Percentiles rank a stretch among this genome's conserved stretches.
Conservation (phyloP, 202 grass and related monocot species). For the Sporobolus alterniflorus region DNA sequence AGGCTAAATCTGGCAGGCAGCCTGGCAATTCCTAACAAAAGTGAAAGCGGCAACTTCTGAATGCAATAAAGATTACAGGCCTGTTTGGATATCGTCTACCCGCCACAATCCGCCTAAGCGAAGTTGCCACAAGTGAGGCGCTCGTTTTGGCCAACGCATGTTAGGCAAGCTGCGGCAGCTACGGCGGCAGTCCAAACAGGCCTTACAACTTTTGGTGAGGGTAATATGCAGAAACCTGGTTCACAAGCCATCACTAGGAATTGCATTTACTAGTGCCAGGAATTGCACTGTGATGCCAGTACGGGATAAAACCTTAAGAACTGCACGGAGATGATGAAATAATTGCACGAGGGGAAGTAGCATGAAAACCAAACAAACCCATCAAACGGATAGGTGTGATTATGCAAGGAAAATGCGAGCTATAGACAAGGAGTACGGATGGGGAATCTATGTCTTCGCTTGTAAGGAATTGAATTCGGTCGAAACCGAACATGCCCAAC, state of each 20-base stretch:
- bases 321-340: neutral
- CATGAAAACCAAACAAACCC: neutral
- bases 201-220: conserved; percentile 26
- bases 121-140: too few species aligned
- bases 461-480: conserved; percentile 48
- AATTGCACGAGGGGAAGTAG: neutral
- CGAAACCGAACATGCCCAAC: conserved; percentile 38
- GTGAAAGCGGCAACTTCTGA: conserved; percentile 13
- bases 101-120: too few species aligned
- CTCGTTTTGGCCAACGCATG: too few species aligned
- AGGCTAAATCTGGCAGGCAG: neutral
- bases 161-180: too few species aligned
- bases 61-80: conserved; percentile 21
- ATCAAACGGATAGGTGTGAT: neutral
- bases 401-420: neutral
- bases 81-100: too few species aligned
- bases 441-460: conserved; percentile 31
- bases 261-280: conserved; percentile 30
- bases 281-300: neutral
- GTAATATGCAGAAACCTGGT: conserved; percentile 35
- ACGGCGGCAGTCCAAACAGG: too few species aligned
- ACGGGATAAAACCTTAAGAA: neutral
- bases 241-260: conserved; percentile 25
- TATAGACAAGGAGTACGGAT: conserved; percentile 11
- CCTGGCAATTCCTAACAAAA: conserved; percentile 25